Conservation (phyloP, 2,329 filamentous ascomycete species). For the Talaromyces atroroseus region DNA sequence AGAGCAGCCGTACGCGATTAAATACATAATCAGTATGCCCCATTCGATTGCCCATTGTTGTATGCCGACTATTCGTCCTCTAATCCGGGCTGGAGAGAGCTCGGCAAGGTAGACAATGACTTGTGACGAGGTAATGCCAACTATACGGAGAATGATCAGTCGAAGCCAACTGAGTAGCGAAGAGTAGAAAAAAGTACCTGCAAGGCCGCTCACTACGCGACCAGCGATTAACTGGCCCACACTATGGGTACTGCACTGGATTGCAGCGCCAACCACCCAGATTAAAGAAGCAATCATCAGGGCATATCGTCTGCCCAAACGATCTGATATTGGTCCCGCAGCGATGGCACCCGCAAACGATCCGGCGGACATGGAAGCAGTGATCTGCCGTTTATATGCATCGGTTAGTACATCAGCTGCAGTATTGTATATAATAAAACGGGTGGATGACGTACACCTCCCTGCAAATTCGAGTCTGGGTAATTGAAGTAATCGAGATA, state of each 20-base stretch:
- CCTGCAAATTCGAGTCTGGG: conserved; percentile 33
- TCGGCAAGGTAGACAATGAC: conserved; percentile 42
- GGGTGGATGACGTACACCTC: conserved; percentile 22
- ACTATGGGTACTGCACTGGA: conserved; percentile 29
- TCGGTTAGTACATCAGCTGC: not conserved
- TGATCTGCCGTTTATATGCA: conserved; percentile 49
- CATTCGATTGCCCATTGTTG: conserved; percentile 43
- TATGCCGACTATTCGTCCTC: conserved; percentile 40
- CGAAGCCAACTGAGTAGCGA: not conserved
- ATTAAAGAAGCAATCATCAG: conserved; percentile 32
- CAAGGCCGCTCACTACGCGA: conserved; percentile 41
- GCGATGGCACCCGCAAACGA: conserved; percentile 58
- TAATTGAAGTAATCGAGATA: conserved; percentile 54
- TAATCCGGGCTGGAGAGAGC: conserved; percentile 37
- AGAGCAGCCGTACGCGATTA: conserved; percentile 37
- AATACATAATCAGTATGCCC: conserved; percentile 41
- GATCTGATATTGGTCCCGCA: conserved; percentile 33
- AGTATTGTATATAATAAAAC: not conserved
- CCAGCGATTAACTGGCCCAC: conserved; percentile 42
- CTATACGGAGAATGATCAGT: conserved; percentile 21
- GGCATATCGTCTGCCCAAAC: conserved; percentile 36
- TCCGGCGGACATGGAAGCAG: conserved; percentile 65
- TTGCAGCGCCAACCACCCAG: conserved; percentile 31
- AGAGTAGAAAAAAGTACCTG: conserved; percentile 14
- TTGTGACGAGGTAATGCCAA: conserved; percentile 42